Percentiles rank a stretch among this genome's conserved stretches.
These are phyloP conservation scores for Spergularia bocconei DNA, from an alignment of 148 eudicot species.

Conservation along the genomic window DNA sequence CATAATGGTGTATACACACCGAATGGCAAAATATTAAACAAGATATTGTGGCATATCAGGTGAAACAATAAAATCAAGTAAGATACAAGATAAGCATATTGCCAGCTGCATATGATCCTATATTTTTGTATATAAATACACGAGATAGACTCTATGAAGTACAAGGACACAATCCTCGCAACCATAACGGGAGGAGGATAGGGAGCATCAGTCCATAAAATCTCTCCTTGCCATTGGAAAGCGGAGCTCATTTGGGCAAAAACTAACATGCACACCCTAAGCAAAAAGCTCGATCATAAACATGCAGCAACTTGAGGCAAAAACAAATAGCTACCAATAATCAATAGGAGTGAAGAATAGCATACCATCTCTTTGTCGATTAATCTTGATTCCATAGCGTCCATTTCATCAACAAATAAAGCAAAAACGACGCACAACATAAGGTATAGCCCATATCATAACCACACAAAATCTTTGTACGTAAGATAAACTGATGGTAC, in stretches of 20 bases:
- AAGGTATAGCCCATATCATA: slow-evolving; percentile 14
- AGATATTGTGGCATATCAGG: neutral
- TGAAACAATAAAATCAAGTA: neutral
- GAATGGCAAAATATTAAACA: neutral
- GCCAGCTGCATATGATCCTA: neutral
- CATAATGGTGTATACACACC: slow-evolving; percentile 6
- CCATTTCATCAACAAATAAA: slow-evolving; percentile 26
- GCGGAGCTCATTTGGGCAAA: neutral
- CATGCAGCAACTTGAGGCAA: neutral
- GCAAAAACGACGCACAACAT: slow-evolving; percentile 23
- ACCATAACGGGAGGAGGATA: neutral
- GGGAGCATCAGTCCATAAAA: neutral
- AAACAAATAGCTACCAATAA: neutral
- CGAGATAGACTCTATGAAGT: too few relatives aligned
- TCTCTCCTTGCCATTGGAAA: neutral
- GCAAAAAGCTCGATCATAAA: neutral
- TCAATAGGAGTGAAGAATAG: slow-evolving; percentile 13
- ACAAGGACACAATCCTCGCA: too few relatives aligned
- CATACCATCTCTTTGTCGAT: slow-evolving; percentile 92
- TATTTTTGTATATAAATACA: too few relatives aligned
- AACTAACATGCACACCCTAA: neutral
- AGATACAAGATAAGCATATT: neutral
- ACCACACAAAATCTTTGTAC: neutral
- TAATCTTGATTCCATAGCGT: slow-evolving; percentile 46
- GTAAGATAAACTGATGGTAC: slow-evolving; percentile 31